Conservation (phyloP, 208 protist genomes). For the Trypanosoma platydactyli region DNA sequence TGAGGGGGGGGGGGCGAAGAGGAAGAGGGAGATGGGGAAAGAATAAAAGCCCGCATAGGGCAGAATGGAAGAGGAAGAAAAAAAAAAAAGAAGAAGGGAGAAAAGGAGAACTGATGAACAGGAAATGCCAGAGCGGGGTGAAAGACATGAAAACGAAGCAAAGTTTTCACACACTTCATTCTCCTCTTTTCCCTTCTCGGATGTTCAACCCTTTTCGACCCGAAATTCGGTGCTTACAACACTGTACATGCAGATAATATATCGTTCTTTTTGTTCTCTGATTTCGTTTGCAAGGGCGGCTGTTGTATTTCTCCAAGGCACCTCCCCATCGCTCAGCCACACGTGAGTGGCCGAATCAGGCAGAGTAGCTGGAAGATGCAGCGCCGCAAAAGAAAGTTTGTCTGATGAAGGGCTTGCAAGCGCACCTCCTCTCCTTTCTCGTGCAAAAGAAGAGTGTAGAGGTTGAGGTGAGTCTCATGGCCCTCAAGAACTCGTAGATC, state of each 20-base stretch:
- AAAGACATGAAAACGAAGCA: not conserved
- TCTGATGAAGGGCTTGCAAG: conserved; percentile 43
- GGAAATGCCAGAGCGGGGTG: conserved; percentile 12
- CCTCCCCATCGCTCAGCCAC: conserved; percentile 47
- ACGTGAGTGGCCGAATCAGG: conserved; percentile 81
- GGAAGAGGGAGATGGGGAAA: not conserved
- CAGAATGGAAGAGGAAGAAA: conserved; percentile 2
- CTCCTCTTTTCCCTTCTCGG: conserved; percentile 8
- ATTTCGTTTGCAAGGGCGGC: not conserved
- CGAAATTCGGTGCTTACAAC: not conserved
- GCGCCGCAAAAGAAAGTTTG: conserved; percentile 84
- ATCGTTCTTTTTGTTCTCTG: not conserved
- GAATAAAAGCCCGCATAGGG: conserved; percentile 4
- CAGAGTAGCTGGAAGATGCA: conserved; percentile 78
- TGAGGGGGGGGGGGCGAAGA: conserved; percentile 1
- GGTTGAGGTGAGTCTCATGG: conserved; percentile 78
- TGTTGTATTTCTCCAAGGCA: not conserved
- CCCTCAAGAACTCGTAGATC: conserved; percentile 60
- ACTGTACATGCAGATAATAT: conserved; percentile 18
- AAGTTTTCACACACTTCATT: not conserved
- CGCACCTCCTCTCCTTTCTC: conserved; percentile 62
- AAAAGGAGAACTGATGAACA: conserved; percentile 13
- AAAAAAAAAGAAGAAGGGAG: conserved; percentile 17
- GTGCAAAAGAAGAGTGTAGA: conserved; percentile 64
- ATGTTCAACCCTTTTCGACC: not conserved